Evolutionary conservation across 306 rosid species (phyloP).

Genomic region (Pachyrhizus erosus): DNA sequence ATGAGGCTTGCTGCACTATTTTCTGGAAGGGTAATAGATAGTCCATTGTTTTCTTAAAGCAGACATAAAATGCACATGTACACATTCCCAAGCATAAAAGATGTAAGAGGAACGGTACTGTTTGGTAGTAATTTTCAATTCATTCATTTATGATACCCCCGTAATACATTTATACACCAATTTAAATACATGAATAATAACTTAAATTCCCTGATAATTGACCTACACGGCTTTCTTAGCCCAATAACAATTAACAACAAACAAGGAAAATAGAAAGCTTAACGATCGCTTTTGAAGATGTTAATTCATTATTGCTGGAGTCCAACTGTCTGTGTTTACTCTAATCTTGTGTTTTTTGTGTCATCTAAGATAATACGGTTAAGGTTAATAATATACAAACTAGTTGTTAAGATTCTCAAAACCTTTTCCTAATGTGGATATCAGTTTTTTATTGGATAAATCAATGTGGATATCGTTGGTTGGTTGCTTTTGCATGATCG

Average conservation of each 20-base stretch:
- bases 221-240: neutral
- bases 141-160: neutral
- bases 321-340: neutral
- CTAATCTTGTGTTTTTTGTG: neutral
- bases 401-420: neutral
- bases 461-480: too few species aligned
- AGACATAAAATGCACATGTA: neutral
- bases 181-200: too few species aligned
- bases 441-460: too few species aligned
- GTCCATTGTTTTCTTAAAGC: neutral
- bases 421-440: too few species aligned
- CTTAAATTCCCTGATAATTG: neutral
- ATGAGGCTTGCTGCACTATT: neutral
- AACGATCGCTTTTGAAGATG: neutral
- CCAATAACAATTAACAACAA: neutral
- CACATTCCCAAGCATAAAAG: neutral
- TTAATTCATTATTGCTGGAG: neutral
- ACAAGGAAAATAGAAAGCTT: neutral
- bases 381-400: neutral
- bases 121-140: neutral
- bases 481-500: too few species aligned
- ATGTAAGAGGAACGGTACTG: neutral
- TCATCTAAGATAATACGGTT: neutral
- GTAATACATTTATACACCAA: too few species aligned
- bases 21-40: neutral